phyloP scores from a whole-genome alignment of 208 protist genomes.

The Entamoeba moshkovskii region DNA sequence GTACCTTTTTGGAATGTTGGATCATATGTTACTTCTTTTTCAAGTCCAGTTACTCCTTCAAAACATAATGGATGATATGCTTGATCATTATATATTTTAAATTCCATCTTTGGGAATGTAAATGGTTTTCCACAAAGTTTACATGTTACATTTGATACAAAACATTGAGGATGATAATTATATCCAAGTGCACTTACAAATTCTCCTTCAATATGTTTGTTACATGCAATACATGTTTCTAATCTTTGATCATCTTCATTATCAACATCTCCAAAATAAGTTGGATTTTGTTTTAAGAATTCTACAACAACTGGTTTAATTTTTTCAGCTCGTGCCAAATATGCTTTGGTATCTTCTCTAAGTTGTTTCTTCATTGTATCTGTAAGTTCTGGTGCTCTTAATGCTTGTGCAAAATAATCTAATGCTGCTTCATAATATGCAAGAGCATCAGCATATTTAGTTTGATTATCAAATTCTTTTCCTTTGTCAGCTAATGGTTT shows the following conservation, averaged over 20 bases:
- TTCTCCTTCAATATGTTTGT: background rate
- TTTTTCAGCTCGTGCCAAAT: background rate
- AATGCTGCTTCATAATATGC: background rate
- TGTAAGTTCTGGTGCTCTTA: background rate
- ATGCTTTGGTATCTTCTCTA: background rate
- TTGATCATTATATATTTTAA: background rate
- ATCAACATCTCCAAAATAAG: background rate
- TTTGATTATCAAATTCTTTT: background rate
- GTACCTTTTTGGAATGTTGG: background rate
- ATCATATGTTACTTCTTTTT: background rate
- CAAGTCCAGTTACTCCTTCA: background rate
- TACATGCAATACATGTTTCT: background rate
- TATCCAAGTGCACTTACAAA: background rate
- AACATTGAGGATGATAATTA: background rate
- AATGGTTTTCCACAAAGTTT: background rate
- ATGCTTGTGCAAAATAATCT: background rate
- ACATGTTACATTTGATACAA: background rate
- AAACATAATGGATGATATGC: background rate
- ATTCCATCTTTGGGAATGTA: background rate
- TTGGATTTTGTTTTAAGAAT: background rate
- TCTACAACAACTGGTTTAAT: background rate
- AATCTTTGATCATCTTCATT: background rate
- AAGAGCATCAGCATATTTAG: background rate
- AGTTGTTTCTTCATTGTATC: background rate
- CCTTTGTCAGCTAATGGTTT: background rate